Evolutionary conservation across 2,329 filamentous ascomycete genomes (phyloP), one percentile per base, ranked within the genome.

Genomic region (Pestalotiopsis sp.): DNA sequence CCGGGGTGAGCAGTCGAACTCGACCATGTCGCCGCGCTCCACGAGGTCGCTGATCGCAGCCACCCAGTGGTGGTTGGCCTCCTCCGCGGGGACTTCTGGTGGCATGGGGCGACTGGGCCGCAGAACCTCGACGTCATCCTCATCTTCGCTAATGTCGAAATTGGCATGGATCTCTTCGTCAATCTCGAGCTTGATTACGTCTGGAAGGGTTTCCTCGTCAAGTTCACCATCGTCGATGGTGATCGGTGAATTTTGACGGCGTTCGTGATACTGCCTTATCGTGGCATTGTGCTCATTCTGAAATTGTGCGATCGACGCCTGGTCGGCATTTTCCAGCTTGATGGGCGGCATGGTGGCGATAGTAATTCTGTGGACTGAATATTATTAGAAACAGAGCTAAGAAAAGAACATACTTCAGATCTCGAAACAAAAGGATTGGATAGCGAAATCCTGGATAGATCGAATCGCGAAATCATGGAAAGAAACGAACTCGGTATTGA

Each of bases 1-100:
- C 3, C 3, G 6, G 13, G 38, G 11, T 58, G 31, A 36, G 31
- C 20, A 13, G 20, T 31, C 25, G 31, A 66, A 58, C 31, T 66
- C 45, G 17, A 66, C 64, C 45, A 59, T 66, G 20, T 66, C 64
- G 17, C 64, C 62, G 17, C 45, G 17, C 45, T 52, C n/a, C 17
- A 52, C 45, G 6, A 27, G 20, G 3, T 27, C 41, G 13, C n/a
- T 23, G 38, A 52, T 52, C 2, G n/a, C 23, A 49, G 49, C 38
- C 14, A 23, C 14, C 45, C 62, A 45, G 20, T 45, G 38, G n/a
- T 27, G 38, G 9, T 25, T 23, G n/a, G n/a, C 17, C 9, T 52
- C 2, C 12, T 23, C 25, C 2, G 31, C 31, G 2, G 31, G 31
- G 2, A 36, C 31, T 36, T 36, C 31, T 36, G 31, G 31, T 36